These are phyloP conservation scores for Raphidocelis subcapitata DNA, from an alignment of 139 green algal species.

Conservation along the genomic window DNA sequence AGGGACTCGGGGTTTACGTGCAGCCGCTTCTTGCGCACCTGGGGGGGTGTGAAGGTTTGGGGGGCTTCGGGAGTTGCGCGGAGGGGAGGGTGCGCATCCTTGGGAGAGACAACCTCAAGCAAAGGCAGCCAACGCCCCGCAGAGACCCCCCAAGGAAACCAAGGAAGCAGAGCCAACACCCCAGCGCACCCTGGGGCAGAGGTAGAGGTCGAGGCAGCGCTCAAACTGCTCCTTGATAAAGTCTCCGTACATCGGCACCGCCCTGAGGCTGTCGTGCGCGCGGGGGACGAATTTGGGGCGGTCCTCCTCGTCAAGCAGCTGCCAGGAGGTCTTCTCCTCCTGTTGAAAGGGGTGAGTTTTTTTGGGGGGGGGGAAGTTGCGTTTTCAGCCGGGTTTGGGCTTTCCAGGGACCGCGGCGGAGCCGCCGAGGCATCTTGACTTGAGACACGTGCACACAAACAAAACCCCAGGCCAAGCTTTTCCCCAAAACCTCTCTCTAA, in stretches of 20 bases:
- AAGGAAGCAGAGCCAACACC: no score
- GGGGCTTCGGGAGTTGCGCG: no score
- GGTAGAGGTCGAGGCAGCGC: conserved; percentile 98
- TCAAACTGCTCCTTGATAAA: conserved; percentile 98
- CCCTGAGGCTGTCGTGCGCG: conserved; percentile 64
- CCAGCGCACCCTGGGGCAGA: conserved; percentile 79
- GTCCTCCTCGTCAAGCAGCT: conserved; percentile 78
- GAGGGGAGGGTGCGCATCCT: neutral
- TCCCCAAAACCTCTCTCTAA: no score
- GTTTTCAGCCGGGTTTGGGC: no score
- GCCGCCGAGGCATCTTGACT: no score
- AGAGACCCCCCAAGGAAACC: no score
- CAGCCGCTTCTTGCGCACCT: conserved; percentile 67
- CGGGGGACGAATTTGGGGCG: conserved; percentile 65
- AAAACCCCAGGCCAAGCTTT: no score
- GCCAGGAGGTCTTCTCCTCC: conserved; percentile 75
- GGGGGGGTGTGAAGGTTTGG: conserved; percentile 33
- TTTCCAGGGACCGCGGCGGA: no score
- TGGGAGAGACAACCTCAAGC: neutral
- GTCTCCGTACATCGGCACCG: conserved; percentile 71
- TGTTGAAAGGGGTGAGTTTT: conserved; percentile 20
- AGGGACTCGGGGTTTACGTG: conserved; percentile 81
- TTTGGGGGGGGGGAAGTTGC: neutral
- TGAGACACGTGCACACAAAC: no score
- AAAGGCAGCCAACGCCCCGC: neutral